These are phyloP conservation scores for Hippophae gyantsensis DNA, from an alignment of 306 rosid species.

Conservation along the genomic window DNA sequence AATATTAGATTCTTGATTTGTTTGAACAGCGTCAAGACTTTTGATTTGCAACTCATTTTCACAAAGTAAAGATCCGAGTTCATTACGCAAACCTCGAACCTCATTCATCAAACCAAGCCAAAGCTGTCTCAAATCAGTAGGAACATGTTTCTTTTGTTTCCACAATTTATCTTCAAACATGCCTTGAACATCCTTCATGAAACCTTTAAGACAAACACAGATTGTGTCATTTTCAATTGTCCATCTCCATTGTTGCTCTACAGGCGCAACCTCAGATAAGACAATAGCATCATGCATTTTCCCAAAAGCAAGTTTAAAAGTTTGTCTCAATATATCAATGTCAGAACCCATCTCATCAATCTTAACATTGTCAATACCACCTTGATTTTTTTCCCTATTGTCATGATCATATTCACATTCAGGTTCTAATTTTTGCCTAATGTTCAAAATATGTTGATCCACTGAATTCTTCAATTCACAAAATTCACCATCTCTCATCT, in stretches of 20 bases:
- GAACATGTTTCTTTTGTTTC: constrained; percentile 28
- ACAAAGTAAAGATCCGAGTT: constrained; percentile 28
- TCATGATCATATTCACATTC: constrained; percentile 8
- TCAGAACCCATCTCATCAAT: constrained; percentile 79
- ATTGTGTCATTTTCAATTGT: constrained; percentile 45
- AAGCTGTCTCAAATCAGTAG: constrained; percentile 21
- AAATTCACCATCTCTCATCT: constrained; percentile 23
- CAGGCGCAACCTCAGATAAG: constrained; percentile 49
- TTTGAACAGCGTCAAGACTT: constrained; percentile 24
- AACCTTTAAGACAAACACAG: constrained; percentile 36
- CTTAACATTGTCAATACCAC: constrained; percentile 35
- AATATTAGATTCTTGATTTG: constrained; percentile 9
- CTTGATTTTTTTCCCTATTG: constrained; percentile 18
- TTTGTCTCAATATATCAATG: constrained; percentile 60
- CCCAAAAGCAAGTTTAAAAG: constrained; percentile 66
- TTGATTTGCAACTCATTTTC: constrained; percentile 22
- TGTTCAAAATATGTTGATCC: constrained; percentile 46
- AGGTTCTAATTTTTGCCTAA: constrained; percentile 44
- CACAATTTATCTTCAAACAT: constrained; percentile 25
- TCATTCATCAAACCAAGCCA: constrained; percentile 57
- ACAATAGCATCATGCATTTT: constrained; percentile 60
- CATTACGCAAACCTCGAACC: constrained; percentile 29
- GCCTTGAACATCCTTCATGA: constrained; percentile 40
- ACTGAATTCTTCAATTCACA: constrained; percentile 29
- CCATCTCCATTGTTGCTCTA: constrained; percentile 63